phyloP scores from a whole-genome alignment of 352 stramenopile genomes.

The Phytophthora citricola region DNA sequence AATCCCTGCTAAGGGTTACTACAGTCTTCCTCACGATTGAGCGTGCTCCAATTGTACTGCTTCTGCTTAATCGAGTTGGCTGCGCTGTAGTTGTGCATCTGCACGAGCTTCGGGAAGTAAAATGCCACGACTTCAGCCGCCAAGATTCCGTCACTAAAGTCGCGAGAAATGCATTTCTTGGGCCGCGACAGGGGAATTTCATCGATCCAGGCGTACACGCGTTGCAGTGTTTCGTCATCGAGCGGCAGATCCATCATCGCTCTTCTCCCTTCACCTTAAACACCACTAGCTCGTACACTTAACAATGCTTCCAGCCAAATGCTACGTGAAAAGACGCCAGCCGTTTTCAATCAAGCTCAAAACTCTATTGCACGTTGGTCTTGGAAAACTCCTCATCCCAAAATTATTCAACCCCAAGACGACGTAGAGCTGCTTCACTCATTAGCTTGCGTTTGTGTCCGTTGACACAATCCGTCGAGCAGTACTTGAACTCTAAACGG shows the following conservation, averaged over 20 bases:
- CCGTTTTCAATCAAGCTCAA: conserved; percentile 23
- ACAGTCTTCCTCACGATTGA: conserved; percentile 75
- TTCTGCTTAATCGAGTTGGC: conserved; percentile 95
- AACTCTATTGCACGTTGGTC: conserved; percentile 25
- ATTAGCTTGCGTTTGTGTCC: conserved; percentile 94
- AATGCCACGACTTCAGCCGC: conserved; percentile 92
- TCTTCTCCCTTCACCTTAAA: conserved; percentile 6
- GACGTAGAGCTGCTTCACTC: conserved; percentile 90
- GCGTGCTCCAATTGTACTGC: conserved; percentile 96
- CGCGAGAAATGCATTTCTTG: conserved; percentile 95
- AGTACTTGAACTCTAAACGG: conserved; percentile 94
- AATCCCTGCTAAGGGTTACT: background rate
- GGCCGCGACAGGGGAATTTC: conserved; percentile 94
- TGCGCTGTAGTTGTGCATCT: conserved; percentile 97
- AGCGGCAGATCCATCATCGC: conserved; percentile 62
- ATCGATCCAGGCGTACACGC: conserved; percentile 96
- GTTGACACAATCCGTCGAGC: conserved; percentile 93
- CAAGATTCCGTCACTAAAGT: conserved; percentile 95
- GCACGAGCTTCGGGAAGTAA: conserved; percentile 96
- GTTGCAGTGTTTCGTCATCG: conserved; percentile 92
- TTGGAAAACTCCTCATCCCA: conserved; percentile 2
- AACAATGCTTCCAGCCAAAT: background rate
- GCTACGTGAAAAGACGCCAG: conserved; percentile 42
- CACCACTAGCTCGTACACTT: background rate
- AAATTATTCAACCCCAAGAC: conserved; percentile 55